A percentile compares a stretch with the other conserved stretches of the same genome.
Conservation (phyloP, 768 basidiomycete species). For the Suillus subalutaceus region DNA sequence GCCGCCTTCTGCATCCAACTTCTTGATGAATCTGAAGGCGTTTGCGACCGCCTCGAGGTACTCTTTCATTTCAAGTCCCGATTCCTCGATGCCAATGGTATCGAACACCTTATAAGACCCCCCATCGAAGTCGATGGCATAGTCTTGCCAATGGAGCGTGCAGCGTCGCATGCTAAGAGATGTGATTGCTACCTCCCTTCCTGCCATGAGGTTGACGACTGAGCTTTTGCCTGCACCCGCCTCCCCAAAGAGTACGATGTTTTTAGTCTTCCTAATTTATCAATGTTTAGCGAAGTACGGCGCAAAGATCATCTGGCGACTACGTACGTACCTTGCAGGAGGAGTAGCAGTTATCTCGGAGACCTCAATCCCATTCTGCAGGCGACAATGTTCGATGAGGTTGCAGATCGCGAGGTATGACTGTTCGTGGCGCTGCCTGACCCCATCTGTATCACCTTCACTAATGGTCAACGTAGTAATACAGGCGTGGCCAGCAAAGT, state of each 20-base stretch:
- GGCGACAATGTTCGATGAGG: not conserved
- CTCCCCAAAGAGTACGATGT: constrained; percentile 44
- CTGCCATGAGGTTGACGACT: constrained; percentile 32
- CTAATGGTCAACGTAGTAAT: too few relatives aligned
- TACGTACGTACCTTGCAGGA: not conserved
- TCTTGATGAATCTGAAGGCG: constrained; percentile 36
- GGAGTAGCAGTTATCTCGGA: too few relatives aligned
- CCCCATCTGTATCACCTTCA: too few relatives aligned
- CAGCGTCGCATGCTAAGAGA: constrained; percentile 35
- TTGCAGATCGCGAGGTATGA: constrained; percentile 6
- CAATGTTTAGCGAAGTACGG: not conserved
- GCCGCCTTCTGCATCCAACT: constrained; percentile 35
- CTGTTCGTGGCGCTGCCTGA: constrained; percentile 9
- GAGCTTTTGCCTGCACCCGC: constrained; percentile 30
- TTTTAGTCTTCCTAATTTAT: not conserved
- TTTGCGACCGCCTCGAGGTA: constrained; percentile 34
- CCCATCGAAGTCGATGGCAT: constrained; percentile 30
- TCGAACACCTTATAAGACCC: constrained; percentile 35
- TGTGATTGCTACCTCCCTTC: constrained; percentile 28
- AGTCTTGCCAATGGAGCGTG: constrained; percentile 36
- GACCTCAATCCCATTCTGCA: too few relatives aligned
- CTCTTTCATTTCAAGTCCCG: constrained; percentile 20
- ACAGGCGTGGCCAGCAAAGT: constrained; percentile 42
- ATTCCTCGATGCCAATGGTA: constrained; percentile 36
- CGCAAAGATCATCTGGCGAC: not conserved